Evolutionary conservation across 1,284 basidiomycete genomes (phyloP).

Genomic region (Moesziomyces antarcticus): DNA sequence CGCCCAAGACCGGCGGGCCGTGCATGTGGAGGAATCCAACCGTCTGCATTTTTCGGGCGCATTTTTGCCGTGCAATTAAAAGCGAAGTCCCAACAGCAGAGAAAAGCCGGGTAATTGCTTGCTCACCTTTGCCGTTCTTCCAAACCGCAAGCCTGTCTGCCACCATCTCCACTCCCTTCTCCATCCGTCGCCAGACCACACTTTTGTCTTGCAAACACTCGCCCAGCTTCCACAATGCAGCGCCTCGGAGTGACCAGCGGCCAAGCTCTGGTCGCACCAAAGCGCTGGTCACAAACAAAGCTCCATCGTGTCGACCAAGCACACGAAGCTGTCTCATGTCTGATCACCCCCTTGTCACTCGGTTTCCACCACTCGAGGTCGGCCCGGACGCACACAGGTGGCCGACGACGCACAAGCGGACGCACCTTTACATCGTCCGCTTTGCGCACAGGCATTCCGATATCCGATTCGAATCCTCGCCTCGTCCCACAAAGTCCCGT

Average conservation of each 20-base stretch:
- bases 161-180: too few species aligned
- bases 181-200: too few species aligned
- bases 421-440: not conserved
- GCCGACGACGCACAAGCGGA: not conserved
- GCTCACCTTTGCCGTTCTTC: too few species aligned
- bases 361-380: not conserved
- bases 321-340: not conserved
- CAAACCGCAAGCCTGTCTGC: too few species aligned
- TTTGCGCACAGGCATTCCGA: constrained; percentile 3
- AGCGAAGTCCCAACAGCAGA: not conserved
- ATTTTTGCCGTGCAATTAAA: not conserved
- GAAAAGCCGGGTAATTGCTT: too few species aligned
- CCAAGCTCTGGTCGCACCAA: not conserved
- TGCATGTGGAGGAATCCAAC: not conserved
- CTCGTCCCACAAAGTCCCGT: constrained; percentile 19
- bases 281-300: not conserved
- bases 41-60: not conserved
- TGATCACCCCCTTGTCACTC: not conserved
- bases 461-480: constrained; percentile 7
- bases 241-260: not conserved
- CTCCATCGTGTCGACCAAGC: not conserved
- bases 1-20: not conserved
- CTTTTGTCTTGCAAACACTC: not conserved
- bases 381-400: not conserved
- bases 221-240: not conserved